Evolutionary conservation across 1,139 yeast species (phyloP).

Genomic region (Kluyveromyces sp.): DNA sequence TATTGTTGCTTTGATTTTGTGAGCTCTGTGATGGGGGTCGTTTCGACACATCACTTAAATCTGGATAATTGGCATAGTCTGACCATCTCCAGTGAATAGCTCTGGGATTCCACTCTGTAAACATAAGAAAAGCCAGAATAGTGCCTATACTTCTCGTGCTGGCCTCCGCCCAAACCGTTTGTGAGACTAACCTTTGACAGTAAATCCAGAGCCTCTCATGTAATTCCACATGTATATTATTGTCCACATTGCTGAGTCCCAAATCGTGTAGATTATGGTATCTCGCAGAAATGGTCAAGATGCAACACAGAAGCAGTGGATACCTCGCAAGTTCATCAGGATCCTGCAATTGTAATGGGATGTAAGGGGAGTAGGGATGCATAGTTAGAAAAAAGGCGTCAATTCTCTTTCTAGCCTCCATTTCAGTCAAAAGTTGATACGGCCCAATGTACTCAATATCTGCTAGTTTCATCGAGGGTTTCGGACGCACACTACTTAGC

Average conservation of each 20-base stretch:
- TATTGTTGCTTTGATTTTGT: conserved; percentile 31
- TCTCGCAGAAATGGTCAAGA: conserved; percentile 71
- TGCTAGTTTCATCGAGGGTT: conserved; percentile 44
- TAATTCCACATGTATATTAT: conserved; percentile 39
- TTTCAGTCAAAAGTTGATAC: conserved; percentile 54
- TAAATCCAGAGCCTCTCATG: conserved; percentile 80
- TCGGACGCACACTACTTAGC: conserved; percentile 46
- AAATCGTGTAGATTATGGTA: conserved; percentile 52
- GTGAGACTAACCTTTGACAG: conserved; percentile 74
- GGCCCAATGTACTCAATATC: conserved; percentile 62
- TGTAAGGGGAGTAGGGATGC: conserved; percentile 87
- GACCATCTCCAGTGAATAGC: conserved; percentile 87
- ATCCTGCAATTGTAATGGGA: conserved; percentile 66
- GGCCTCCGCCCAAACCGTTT: conserved; percentile 93
- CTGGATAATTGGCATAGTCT: conserved; percentile 63
- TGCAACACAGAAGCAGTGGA: conserved; percentile 74
- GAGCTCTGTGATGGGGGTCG: conserved; percentile 14
- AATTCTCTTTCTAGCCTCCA: conserved; percentile 59
- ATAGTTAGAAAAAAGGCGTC: conserved; percentile 64
- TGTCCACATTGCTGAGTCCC: conserved; percentile 24
- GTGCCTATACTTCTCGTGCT: conserved; percentile 84
- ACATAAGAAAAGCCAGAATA: conserved; percentile 72
- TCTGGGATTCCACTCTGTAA: conserved; percentile 93
- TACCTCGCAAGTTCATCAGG: conserved; percentile 63
- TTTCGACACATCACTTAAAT: conserved; percentile 11